phyloP scores from a whole-genome alignment of 352 stramenopile species.

The Phytophthora vignae region DNA sequence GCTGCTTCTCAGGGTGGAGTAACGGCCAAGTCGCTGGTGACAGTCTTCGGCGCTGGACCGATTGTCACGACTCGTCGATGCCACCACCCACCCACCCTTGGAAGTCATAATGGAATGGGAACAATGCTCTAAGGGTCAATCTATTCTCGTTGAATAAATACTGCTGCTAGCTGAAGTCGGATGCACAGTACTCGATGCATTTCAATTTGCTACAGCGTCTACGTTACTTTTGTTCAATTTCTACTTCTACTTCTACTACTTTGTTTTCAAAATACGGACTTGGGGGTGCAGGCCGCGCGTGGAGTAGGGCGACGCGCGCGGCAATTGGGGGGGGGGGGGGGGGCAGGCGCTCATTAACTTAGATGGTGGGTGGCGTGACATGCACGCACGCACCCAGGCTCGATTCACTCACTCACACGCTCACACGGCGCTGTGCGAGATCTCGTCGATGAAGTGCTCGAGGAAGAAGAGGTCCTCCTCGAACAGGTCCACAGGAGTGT shows the following conservation, averaged over 20 bases:
- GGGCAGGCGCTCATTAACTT: constrained; percentile 30
- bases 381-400: neutral
- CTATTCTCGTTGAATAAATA: constrained; percentile 34
- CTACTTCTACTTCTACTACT: constrained; percentile 41
- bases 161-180: constrained; percentile 6
- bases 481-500: constrained; percentile 79
- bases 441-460: constrained; percentile 85
- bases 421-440: constrained; percentile 58
- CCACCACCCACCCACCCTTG: neutral
- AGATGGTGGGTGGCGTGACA: constrained; percentile 21
- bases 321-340: constrained; percentile 2
- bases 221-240: constrained; percentile 29
- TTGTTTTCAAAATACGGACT: constrained; percentile 44
- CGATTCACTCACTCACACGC: neutral
- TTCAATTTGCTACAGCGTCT: constrained; percentile 39
- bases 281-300: constrained; percentile 24
- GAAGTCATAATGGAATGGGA: neutral
- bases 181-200: constrained; percentile 35
- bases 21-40: neutral
- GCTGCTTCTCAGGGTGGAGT: constrained; percentile 3
- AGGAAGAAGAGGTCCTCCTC: constrained; percentile 85
- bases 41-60: neutral
- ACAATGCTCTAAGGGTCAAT: neutral
- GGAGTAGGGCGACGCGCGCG: neutral
- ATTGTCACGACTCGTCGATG: neutral